phyloP scores from a whole-genome alignment of 2,329 filamentous ascomycete species.

The Calonectria hongkongensis region DNA sequence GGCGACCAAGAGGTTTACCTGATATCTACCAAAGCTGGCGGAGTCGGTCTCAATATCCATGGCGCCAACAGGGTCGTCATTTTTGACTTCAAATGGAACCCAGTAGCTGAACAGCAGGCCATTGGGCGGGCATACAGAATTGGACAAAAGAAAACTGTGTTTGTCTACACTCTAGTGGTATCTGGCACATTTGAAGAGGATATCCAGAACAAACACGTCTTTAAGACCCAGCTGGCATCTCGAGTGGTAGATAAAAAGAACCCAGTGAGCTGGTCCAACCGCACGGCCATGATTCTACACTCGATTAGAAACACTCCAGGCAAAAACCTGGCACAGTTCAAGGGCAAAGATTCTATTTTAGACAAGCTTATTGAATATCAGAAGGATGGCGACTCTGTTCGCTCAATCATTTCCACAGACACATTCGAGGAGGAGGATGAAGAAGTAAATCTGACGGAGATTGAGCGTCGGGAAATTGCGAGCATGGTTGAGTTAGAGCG shows the following conservation, averaged over 20 bases:
- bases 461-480: slow-evolving; percentile 76
- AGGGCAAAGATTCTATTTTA: slow-evolving; percentile 79
- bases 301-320: slow-evolving; percentile 71
- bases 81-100: slow-evolving; percentile 89
- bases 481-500: slow-evolving; percentile 58
- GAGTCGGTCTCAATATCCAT: slow-evolving; percentile 87
- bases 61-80: slow-evolving; percentile 91
- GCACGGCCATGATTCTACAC: slow-evolving; percentile 74
- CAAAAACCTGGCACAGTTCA: slow-evolving; percentile 70
- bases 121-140: slow-evolving; percentile 91
- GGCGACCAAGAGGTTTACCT: slow-evolving; percentile 78
- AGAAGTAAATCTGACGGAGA: slow-evolving; percentile 71
- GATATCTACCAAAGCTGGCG: slow-evolving; percentile 89
- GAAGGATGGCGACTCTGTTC: slow-evolving; percentile 64
- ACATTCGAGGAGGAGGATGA: slow-evolving; percentile 83
- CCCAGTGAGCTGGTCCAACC: slow-evolving; percentile 78
- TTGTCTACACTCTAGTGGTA: slow-evolving; percentile 87
- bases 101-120: slow-evolving; percentile 88
- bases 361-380: slow-evolving; percentile 66
- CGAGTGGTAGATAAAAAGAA: slow-evolving; percentile 91
- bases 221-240: slow-evolving; percentile 87
- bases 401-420: slow-evolving; percentile 79
- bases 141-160: slow-evolving; percentile 87
- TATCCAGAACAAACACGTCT: slow-evolving; percentile 83
- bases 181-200: slow-evolving; percentile 87